A percentile compares a stretch with the other conserved stretches of the same genome.
Evolutionary conservation across 1,139 yeast species (phyloP).

Genomic region (Lizanozyma gosingica): DNA sequence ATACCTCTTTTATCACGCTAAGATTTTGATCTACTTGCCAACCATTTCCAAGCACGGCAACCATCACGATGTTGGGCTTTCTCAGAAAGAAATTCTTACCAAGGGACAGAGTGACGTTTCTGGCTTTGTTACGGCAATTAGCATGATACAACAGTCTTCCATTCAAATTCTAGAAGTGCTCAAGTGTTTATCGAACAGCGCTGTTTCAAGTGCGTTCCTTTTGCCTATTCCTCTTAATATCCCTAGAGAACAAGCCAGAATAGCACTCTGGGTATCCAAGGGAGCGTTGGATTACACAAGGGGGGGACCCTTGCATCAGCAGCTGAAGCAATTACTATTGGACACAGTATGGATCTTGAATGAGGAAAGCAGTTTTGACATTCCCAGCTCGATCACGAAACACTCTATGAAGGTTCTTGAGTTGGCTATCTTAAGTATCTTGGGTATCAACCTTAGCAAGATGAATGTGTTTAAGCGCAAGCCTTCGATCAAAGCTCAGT

Average conservation of each 20-base stretch:
- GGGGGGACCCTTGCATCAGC: constrained; percentile 73
- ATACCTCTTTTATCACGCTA: constrained; percentile 69
- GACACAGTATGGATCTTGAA: constrained; percentile 42
- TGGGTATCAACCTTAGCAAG: constrained; percentile 26
- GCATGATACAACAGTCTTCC: constrained; percentile 70
- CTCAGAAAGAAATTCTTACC: constrained; percentile 27
- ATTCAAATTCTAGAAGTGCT: constrained; percentile 55
- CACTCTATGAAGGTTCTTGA: constrained; percentile 50
- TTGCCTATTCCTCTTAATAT: constrained; percentile 66
- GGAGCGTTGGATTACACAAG: constrained; percentile 77
- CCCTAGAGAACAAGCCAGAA: constrained; percentile 60
- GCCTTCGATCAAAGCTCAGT: constrained; percentile 5
- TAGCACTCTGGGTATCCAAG: constrained; percentile 63
- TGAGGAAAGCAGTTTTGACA: constrained; percentile 39
- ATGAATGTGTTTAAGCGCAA: constrained; percentile 15
- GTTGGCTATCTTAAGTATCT: constrained; percentile 44
- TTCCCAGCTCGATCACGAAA: constrained; percentile 54
- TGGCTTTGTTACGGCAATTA: constrained; percentile 29
- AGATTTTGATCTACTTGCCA: constrained; percentile 72
- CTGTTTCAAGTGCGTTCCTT: constrained; percentile 22
- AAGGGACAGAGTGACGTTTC: constrained; percentile 20
- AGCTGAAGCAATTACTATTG: constrained; percentile 47
- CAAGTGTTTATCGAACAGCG: constrained; percentile 36
- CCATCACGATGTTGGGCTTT: constrained; percentile 38
- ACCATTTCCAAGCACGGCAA: constrained; percentile 44